Percentiles rank a stretch among this genome's conserved stretches.
These are phyloP conservation scores for Suillus subaureus DNA, from an alignment of 768 basidiomycete genomes.

Conservation along the genomic window DNA sequence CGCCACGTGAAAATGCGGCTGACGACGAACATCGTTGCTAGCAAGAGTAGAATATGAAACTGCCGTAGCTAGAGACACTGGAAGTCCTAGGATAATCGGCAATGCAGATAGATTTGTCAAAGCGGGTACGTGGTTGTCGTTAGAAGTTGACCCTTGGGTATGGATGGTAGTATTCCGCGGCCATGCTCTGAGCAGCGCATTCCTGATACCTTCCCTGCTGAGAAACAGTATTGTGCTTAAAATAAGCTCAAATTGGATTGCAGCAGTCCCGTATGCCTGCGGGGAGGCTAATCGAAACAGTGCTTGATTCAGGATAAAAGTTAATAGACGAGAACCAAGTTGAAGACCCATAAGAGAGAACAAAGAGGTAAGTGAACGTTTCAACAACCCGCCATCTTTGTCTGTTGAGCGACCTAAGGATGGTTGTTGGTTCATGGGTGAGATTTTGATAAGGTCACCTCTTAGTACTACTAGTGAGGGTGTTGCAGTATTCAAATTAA, in stretches of 20 bases:
- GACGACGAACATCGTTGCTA: conserved; percentile 54
- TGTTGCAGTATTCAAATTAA: neutral
- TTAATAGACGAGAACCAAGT: conserved; percentile 79
- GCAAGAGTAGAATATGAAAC: conserved; percentile 57
- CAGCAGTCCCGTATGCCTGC: conserved; percentile 83
- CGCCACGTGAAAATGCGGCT: conserved; percentile 65
- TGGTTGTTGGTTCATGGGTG: neutral
- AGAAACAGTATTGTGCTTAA: conserved; percentile 90
- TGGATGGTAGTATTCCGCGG: conserved; percentile 18
- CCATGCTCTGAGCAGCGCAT: conserved; percentile 72
- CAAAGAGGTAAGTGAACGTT: conserved; percentile 42
- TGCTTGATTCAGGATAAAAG: conserved; percentile 88
- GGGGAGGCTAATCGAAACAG: conserved; percentile 85
- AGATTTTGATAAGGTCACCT: neutral
- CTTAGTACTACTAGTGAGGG: too few species aligned
- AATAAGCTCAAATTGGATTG: conserved; percentile 93
- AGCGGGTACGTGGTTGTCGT: conserved; percentile 17
- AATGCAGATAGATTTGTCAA: conserved; percentile 56
- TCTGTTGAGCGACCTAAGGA: neutral
- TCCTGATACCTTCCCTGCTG: conserved; percentile 90
- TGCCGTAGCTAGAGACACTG: conserved; percentile 56
- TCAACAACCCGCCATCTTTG: conserved; percentile 22
- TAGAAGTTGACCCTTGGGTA: conserved; percentile 5
- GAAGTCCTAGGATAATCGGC: conserved; percentile 69
- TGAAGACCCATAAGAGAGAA: conserved; percentile 84